Base-by-base conservation (phyloP, 805 yeast genomes). In the Metschnikowia proteae region DNA sequence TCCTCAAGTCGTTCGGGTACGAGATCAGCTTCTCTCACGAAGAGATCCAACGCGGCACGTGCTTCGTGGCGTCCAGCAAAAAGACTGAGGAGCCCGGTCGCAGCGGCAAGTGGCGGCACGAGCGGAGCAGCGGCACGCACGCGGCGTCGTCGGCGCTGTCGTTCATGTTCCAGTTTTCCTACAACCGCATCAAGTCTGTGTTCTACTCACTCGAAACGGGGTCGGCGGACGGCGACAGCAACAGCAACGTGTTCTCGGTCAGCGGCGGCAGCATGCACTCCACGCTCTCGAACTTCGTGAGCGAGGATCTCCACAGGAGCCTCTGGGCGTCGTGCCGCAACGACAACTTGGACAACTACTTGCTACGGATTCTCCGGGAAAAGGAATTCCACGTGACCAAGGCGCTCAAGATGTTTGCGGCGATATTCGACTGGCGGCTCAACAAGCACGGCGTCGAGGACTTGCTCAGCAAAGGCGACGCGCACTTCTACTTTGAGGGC, bases 281-380 rank as follows among this genome's bases (percentile, higher is more conserved):
- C 10, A 6, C 30, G 10, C 42, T 48, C 25, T 26, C 37, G 22
- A 37, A 35, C 9, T 53, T 43, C 32, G 42, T 49, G 5, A 43
- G 50, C 3, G 56, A 53, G 29, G 56, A 53, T n/a, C 40, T 53
- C 29, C 56, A 53, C 38, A 33, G 33, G n/a, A 41, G 51, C 26
- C 45, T 53, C 26, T 53, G 56, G 56, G 46, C 47, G 2, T n/a
- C 38, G 29, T 33, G 49, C 27, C 44, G 52, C 17, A 51, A 51
- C 39, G 55, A 48, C 30, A 41, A 31, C 11, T 23, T 41, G 29
- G 56, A 53, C 42, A 53, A 53, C 38, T 48, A 34, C 32, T 7
- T 53, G 5, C 47, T 53, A n/a, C 44, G 49, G 7, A 45, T 48
- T 27, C 41, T 53, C 30, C 49, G 56, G 3, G 29, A 36, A 5